These are phyloP conservation scores for Petrea volubilis DNA, from an alignment of 257 asterid genomes.

Conservation along the genomic window DNA sequence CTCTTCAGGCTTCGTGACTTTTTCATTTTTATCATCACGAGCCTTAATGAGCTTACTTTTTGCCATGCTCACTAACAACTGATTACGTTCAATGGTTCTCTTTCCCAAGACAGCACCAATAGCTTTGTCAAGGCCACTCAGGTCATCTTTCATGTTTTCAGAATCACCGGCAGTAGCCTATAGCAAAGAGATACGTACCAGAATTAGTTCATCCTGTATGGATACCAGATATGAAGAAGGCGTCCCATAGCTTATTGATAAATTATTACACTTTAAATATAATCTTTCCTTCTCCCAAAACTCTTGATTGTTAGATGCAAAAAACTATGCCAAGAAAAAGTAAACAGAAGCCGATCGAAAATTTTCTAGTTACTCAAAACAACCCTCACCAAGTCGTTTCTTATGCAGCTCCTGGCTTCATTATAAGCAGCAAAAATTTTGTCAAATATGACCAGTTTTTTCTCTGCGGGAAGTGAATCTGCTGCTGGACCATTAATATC, in stretches of 20 bases:
- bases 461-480: constrained; percentile 78
- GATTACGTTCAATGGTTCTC: constrained; percentile 93
- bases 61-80: constrained; percentile 79
- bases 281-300: background rate
- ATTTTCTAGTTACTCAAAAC: background rate
- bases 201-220: too few relatives aligned
- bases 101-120: constrained; percentile 86
- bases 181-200: constrained; percentile 26
- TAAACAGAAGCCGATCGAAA: background rate
- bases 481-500: constrained; percentile 78
- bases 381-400: constrained; percentile 76
- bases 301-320: background rate
- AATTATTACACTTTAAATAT: too few relatives aligned
- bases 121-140: constrained; percentile 97
- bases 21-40: constrained; percentile 87
- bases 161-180: constrained; percentile 88
- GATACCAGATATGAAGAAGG: too few relatives aligned
- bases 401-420: constrained; percentile 88
- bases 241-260: too few relatives aligned
- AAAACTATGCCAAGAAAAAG: background rate
- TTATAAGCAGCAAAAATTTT: constrained; percentile 89
- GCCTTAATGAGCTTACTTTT: constrained; percentile 76
- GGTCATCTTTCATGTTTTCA: constrained; percentile 85
- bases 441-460: constrained; percentile 74
- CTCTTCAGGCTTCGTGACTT: constrained; percentile 91